Conservation (phyloP, 2,329 filamentous ascomycete genomes). For the Aspergillus sergii region DNA sequence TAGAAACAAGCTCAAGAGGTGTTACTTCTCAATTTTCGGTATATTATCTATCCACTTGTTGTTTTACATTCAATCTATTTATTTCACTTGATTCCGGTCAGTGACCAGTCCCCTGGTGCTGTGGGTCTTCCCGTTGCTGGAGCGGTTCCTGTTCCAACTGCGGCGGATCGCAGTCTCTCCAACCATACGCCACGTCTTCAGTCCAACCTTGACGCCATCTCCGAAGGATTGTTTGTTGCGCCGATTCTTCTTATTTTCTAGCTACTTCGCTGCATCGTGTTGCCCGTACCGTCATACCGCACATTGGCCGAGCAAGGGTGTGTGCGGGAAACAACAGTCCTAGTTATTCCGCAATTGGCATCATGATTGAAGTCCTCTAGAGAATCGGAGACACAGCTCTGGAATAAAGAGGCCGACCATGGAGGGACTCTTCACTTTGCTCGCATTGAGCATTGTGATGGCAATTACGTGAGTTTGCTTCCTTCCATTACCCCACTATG, state of each 20-base stretch:
- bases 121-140: conserved; percentile 18
- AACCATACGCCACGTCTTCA: conserved; percentile 26
- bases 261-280: too few relatives aligned
- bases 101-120: conserved; percentile 11
- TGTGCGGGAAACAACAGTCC: neutral
- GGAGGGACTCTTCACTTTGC: conserved; percentile 67
- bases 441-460: conserved; percentile 67
- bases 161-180: conserved; percentile 25
- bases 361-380: conserved; percentile 34
- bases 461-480: conserved; percentile 58
- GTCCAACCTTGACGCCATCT: conserved; percentile 8
- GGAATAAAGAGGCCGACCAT: conserved; percentile 46
- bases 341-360: conserved; percentile 20
- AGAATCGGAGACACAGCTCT: conserved; percentile 28
- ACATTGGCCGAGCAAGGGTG: neutral
- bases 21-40: too few relatives aligned
- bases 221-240: neutral
- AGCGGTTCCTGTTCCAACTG: conserved; percentile 21
- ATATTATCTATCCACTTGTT: neutral
- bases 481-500: neutral
- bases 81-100: conserved; percentile 8
- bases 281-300: neutral
- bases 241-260: neutral
- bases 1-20: neutral
- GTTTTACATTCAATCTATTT: neutral